These are phyloP conservation scores for Annulohypoxylon bovei DNA, from an alignment of 495 filamentous ascomycete species.

Conservation along the genomic window DNA sequence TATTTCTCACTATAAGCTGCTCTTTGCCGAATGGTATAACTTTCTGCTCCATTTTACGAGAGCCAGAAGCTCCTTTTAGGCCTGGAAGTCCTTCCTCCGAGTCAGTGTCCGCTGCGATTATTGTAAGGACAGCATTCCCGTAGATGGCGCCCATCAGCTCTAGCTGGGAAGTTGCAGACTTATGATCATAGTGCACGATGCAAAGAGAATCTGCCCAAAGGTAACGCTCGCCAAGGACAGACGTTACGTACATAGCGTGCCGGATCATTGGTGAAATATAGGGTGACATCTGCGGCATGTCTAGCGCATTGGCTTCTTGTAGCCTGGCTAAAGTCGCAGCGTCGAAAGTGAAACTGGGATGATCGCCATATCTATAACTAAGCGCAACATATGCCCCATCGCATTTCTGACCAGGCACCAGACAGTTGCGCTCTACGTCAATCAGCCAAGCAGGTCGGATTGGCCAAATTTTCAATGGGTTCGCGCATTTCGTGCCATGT, in stretches of 20 bases:
- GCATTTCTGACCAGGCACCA: slow-evolving; percentile 14
- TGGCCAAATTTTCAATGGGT: slow-evolving; percentile 24
- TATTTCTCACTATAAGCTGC: neutral
- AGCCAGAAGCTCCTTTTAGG: slow-evolving; percentile 13
- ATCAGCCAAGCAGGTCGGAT: slow-evolving; percentile 31
- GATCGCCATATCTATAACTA: slow-evolving; percentile 34
- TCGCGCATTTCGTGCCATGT: slow-evolving; percentile 28
- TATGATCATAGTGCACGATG: slow-evolving; percentile 33
- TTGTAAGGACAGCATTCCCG: slow-evolving; percentile 32
- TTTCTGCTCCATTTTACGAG: slow-evolving; percentile 7
- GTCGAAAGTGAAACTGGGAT: neutral
- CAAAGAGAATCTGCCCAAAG: slow-evolving; percentile 35
- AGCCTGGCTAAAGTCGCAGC: neutral
- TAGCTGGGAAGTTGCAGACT: neutral
- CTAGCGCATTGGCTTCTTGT: neutral
- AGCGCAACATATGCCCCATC: slow-evolving; percentile 22
- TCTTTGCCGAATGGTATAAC: neutral
- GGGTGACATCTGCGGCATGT: neutral
- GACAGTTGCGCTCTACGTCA: slow-evolving; percentile 16
- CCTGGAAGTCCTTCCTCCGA: slow-evolving; percentile 27
- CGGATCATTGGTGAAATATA: slow-evolving; percentile 16
- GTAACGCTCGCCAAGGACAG: slow-evolving; percentile 30
- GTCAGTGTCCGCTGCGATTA: slow-evolving; percentile 33
- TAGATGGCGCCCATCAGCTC: slow-evolving; percentile 37
- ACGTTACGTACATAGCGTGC: slow-evolving; percentile 29